These are phyloP conservation scores for Wickerhamomyces alni DNA, from an alignment of 805 yeast species.

Conservation along the genomic window DNA sequence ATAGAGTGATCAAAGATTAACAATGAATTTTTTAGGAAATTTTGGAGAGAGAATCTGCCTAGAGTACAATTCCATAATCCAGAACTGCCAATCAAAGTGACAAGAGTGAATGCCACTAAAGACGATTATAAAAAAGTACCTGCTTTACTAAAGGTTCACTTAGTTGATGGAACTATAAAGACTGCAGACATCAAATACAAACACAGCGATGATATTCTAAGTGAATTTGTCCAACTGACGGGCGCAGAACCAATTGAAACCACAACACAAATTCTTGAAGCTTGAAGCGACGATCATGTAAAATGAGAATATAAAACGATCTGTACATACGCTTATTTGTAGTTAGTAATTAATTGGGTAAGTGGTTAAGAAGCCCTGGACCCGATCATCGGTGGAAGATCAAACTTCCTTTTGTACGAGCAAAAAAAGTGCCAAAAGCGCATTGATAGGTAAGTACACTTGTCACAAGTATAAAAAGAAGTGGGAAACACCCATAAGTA, in stretches of 20 bases:
- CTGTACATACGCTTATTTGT: background rate
- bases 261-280: background rate
- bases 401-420: background rate
- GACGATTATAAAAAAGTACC: slow-evolving; percentile 40
- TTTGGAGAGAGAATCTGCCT: slow-evolving; percentile 73
- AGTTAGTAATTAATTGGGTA: background rate
- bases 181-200: slow-evolving; percentile 49
- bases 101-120: slow-evolving; percentile 40
- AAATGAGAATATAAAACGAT: background rate
- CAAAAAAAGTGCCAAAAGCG: background rate
- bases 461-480: no score
- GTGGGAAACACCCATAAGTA: no score
- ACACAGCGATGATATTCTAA: slow-evolving; percentile 47
- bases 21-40: slow-evolving; percentile 34
- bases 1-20: background rate
- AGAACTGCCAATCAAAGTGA: slow-evolving; percentile 52
- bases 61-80: slow-evolving; percentile 82
- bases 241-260: slow-evolving; percentile 46
- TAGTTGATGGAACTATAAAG: slow-evolving; percentile 30
- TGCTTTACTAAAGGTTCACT: slow-evolving; percentile 36
- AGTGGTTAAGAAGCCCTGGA: background rate
- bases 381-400: background rate
- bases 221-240: slow-evolving; percentile 44
- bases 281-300: background rate
- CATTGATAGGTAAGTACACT: no score